phyloP scores from a whole-genome alignment of 192 early-diverging fungal genomes.

The Umbelopsis isabellina region DNA sequence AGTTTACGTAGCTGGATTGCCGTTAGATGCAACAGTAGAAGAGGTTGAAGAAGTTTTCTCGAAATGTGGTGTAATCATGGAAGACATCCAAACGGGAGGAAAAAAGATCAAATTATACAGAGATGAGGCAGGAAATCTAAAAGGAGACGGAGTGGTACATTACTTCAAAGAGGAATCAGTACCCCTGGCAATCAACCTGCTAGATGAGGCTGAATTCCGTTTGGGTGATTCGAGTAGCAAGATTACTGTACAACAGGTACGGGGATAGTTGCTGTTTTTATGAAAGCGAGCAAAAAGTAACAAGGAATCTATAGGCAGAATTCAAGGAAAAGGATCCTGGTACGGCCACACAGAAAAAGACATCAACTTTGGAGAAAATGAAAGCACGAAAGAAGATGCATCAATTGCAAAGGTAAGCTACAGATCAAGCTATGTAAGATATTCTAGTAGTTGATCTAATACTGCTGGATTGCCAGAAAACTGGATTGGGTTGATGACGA shows the following conservation, averaged over 20 bases:
- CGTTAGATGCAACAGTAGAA: constrained; percentile 74
- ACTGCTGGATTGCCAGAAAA: constrained; percentile 55
- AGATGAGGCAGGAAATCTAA: constrained; percentile 65
- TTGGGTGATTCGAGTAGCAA: constrained; percentile 57
- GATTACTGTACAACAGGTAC: constrained; percentile 73
- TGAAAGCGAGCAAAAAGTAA: background rate
- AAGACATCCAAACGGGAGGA: constrained; percentile 62
- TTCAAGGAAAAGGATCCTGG: constrained; percentile 72
- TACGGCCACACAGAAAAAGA: constrained; percentile 4
- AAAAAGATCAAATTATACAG: constrained; percentile 92
- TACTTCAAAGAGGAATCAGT: constrained; percentile 94
- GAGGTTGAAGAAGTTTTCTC: constrained; percentile 77
- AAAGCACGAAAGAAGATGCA: constrained; percentile 67
- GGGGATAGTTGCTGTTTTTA: background rate
- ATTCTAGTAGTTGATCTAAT: background rate
- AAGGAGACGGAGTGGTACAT: constrained; percentile 92
- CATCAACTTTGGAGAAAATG: constrained; percentile 53
- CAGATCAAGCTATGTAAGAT: background rate
- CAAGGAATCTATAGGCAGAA: constrained; percentile 61
- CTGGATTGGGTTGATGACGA: constrained; percentile 91
- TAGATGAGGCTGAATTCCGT: constrained; percentile 88
- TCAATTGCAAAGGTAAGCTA: constrained; percentile 73
- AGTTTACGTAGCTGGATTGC: constrained; percentile 87
- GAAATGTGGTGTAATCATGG: constrained; percentile 83
- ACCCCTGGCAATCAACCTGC: constrained; percentile 75